Base-by-base conservation (phyloP, 495 filamentous ascomycete species). In the Penicillium nucicola region DNA sequence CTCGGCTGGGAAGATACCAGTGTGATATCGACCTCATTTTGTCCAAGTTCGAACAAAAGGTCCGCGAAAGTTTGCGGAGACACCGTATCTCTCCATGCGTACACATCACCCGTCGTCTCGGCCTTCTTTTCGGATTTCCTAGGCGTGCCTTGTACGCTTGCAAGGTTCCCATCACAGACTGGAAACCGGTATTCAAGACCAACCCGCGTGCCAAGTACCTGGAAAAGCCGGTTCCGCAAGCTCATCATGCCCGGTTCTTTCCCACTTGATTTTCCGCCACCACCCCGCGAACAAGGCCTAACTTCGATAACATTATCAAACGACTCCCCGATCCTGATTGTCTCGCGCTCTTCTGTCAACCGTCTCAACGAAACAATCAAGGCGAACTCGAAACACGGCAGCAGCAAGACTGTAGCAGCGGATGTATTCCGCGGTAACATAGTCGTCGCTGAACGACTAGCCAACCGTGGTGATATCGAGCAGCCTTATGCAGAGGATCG, bases 381-480 rank as follows among this genome's bases (percentile, higher is more conserved):
- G 46, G 68, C 64, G 15, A 75, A 68, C 13, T 75, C 35, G 70
- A 76, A 54, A 61, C 71, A 41, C 13, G 52, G 53, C 10, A 40
- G 32, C 18, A 52, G 36, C 45, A 76, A 83, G 30, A 81, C 87
- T 1, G 83, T 87, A 3, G 80, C 80, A 1, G 75, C 84, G 3
- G 84, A 87, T 31, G 83, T 86, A 1, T 97, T 95, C 66, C 81
- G 91, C 22, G 88, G 88, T 5, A 97, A 97, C 50, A 84, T 96
- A 42, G 77, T 92, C 2, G 65, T 96, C n/a, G 77, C 81, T 2
- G 73, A 80, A 50, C 75, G 77, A 25, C 56, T 73, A 8, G 62
- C 67, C 8, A 57, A 57, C 6, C 50, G 52, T 6, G 57, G 57
- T 8, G 74, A 74, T 38, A 52, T 62, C 1, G 77, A 82, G 50